These are phyloP conservation scores for Trifolium pratense DNA, from an alignment of 306 rosid species.

Conservation along the genomic window DNA sequence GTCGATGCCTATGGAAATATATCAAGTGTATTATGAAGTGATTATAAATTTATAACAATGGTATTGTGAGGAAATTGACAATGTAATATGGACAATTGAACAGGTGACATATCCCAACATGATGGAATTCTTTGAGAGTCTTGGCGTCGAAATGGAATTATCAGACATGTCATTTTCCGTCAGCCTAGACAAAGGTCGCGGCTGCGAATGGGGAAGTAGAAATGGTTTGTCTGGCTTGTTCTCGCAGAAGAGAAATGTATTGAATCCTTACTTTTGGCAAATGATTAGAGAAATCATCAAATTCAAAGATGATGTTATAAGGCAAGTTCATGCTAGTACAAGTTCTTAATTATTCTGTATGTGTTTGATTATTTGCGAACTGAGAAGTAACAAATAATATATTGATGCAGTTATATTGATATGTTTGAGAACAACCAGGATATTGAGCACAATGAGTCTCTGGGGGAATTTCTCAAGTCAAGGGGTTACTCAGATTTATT, in stretches of 20 bases:
- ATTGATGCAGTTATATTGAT: conserved; percentile 70
- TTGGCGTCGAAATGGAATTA: conserved; percentile 80
- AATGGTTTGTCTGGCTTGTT: conserved; percentile 76
- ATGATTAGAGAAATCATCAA: conserved; percentile 77
- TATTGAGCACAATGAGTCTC: conserved; percentile 71
- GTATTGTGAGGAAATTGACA: conserved; percentile 5
- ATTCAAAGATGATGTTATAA: conserved; percentile 72
- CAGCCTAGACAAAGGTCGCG: conserved; percentile 73
- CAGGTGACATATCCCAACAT: conserved; percentile 95
- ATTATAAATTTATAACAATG: conserved; percentile 17
- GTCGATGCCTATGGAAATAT: neutral
- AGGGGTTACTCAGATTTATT: conserved; percentile 81
- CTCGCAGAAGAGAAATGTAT: conserved; percentile 71
- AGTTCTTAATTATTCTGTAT: neutral
- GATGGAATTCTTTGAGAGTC: conserved; percentile 86
- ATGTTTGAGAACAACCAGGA: conserved; percentile 70
- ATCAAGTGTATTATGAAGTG: neutral
- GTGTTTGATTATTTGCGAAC: too few relatives aligned
- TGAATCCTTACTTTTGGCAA: conserved; percentile 78
- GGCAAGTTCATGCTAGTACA: conserved; percentile 51
- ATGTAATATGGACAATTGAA: conserved; percentile 40
- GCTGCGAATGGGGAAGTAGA: conserved; percentile 91
- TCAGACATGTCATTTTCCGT: conserved; percentile 90
- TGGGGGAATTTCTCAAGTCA: conserved; percentile 72
- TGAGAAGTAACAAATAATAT: too few relatives aligned